Evolutionary conservation across 2,329 filamentous ascomycete species (phyloP).

Genomic region (Meredithiella fracta): DNA sequence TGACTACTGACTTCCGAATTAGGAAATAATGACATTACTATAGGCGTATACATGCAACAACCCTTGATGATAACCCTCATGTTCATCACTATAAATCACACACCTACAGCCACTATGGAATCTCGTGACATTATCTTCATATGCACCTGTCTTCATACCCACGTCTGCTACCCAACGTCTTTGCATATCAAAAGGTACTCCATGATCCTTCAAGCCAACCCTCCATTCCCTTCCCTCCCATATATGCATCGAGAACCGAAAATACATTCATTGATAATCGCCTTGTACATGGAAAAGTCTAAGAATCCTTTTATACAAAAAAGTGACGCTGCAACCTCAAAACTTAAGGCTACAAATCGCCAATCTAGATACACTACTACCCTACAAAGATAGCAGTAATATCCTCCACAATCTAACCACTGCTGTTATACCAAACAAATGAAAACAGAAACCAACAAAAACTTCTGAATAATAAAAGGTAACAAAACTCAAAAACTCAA

Average conservation of each 20-base stretch:
- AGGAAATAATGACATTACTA: too few species aligned
- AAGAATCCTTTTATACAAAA: conserved; percentile 10
- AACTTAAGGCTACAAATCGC: background rate
- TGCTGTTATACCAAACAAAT: conserved; percentile 12
- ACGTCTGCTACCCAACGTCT: background rate
- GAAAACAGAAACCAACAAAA: conserved; percentile 2
- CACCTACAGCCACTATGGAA: background rate
- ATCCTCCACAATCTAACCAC: background rate
- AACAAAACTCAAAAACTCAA: conserved; percentile 4
- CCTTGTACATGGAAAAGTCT: conserved; percentile 8
- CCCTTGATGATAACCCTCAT: background rate
- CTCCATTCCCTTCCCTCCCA: background rate
- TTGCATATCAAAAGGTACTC: background rate
- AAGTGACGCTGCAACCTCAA: background rate
- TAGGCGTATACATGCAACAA: too few species aligned
- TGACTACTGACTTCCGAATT: background rate
- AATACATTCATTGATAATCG: conserved; percentile 1
- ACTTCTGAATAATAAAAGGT: background rate
- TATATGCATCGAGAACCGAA: background rate
- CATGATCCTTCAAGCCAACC: background rate
- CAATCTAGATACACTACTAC: background rate
- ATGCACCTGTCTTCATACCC: background rate
- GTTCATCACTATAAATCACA: too few species aligned
- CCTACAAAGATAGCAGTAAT: background rate
- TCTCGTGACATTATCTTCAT: background rate